Conservation (phyloP, 768 basidiomycete species). For the Dictyophora rubrovolvata region DNA sequence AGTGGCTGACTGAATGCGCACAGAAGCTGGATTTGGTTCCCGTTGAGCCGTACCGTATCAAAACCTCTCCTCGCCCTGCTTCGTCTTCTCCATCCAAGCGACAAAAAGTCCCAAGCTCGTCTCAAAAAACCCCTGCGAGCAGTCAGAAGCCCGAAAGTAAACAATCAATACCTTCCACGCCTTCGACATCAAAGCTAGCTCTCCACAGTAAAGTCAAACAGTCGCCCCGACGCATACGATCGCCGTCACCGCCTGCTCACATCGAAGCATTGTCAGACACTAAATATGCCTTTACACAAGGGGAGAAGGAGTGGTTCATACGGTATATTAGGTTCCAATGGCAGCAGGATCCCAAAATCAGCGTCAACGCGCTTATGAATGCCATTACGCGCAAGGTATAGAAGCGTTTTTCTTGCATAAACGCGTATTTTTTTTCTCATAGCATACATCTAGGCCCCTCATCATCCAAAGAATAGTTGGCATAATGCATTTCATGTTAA, state of each 20-base stretch:
- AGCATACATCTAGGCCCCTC: slow-evolving; percentile 39
- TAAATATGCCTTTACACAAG: slow-evolving; percentile 37
- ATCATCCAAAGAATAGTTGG: slow-evolving; percentile 49
- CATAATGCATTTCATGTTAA: slow-evolving; percentile 24
- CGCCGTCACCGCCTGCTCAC: slow-evolving; percentile 39
- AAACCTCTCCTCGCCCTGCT: neutral
- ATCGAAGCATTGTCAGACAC: slow-evolving; percentile 22
- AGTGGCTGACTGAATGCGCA: slow-evolving; percentile 6
- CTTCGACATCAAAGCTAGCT: neutral
- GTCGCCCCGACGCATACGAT: slow-evolving; percentile 4
- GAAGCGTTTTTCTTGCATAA: neutral
- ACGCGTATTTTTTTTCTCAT: slow-evolving; percentile 1
- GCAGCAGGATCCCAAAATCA: slow-evolving; percentile 36
- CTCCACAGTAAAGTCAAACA: neutral
- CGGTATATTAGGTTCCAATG: slow-evolving; percentile 37
- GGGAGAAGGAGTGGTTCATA: slow-evolving; percentile 40
- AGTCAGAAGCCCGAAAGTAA: neutral
- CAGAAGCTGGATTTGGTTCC: neutral
- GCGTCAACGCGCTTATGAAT: slow-evolving; percentile 26
- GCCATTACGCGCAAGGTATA: slow-evolving; percentile 38
- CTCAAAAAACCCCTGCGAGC: neutral
- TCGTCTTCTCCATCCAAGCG: neutral
- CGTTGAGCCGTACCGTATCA: neutral
- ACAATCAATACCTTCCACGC: neutral
- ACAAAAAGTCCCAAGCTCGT: neutral